phyloP scores from a whole-genome alignment of 805 yeast genomes.

The Henningerozyma blattae region DNA sequence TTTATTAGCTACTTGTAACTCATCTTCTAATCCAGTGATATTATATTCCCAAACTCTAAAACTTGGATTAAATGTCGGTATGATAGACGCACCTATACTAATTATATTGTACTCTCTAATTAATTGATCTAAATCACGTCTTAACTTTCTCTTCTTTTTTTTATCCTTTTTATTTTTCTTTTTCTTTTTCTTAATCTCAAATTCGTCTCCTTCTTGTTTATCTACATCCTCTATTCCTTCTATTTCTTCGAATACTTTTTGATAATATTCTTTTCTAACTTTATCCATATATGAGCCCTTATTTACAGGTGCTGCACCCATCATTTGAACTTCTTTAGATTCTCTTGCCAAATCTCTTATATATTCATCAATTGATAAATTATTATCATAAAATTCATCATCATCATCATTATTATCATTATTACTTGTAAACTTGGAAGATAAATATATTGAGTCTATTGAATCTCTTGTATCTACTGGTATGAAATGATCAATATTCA shows the following conservation, averaged over 20 bases:
- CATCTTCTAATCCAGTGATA: conserved; percentile 36
- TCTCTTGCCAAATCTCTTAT: conserved; percentile 24
- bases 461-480: conserved; percentile 39
- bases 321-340: conserved; percentile 26
- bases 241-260: conserved; percentile 30
- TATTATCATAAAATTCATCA: conserved; percentile 8
- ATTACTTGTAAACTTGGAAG: conserved; percentile 18
- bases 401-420: conserved; percentile 10
- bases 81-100: conserved; percentile 59
- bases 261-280: conserved; percentile 42
- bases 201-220: conserved; percentile 8
- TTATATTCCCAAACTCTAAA: conserved; percentile 82
- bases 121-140: conserved; percentile 8
- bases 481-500: conserved; percentile 80
- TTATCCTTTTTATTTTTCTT: conserved; percentile 10
- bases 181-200: conserved; percentile 11
- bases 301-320: conserved; percentile 57
- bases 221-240: conserved; percentile 3
- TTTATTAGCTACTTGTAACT: no score
- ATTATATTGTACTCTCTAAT: conserved; percentile 58
- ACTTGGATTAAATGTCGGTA: conserved; percentile 81
- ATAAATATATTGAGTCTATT: neutral
- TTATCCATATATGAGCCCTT: conserved; percentile 53
- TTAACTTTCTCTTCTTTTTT: conserved; percentile 4
- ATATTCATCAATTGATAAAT: conserved; percentile 4